A percentile compares a stretch with the other conserved stretches of the same genome.
Evolutionary conservation across 306 rosid genomes (phyloP).

Genomic region (Medicago lupulina): DNA sequence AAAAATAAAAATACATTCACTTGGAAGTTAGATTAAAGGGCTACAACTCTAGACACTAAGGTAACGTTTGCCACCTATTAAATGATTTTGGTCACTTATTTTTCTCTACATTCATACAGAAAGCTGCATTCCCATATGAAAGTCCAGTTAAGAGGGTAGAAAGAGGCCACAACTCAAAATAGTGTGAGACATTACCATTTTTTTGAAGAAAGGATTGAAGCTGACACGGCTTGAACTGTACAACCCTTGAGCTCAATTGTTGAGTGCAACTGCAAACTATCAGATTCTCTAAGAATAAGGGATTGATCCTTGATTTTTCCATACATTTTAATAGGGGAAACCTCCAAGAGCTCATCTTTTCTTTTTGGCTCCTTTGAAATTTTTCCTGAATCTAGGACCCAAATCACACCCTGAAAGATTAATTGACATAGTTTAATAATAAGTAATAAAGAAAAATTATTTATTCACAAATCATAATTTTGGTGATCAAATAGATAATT

Average conservation of each 20-base stretch:
- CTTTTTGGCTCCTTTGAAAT: slow-evolving; percentile 61
- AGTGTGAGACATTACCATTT: slow-evolving; percentile 69
- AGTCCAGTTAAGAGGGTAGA: too few species aligned
- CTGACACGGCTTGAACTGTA: slow-evolving; percentile 80
- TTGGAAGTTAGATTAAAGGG: slow-evolving; percentile 6
- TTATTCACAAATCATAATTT: background rate
- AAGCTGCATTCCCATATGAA: background rate
- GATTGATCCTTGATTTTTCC: slow-evolving; percentile 66
- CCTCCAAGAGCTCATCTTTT: slow-evolving; percentile 67
- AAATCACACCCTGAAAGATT: slow-evolving; percentile 73
- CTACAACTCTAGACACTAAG: background rate
- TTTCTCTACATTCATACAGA: slow-evolving; percentile 22
- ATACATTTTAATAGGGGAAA: slow-evolving; percentile 68
- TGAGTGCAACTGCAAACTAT: slow-evolving; percentile 50
- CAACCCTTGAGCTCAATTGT: slow-evolving; percentile 69
- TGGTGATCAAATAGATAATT: background rate
- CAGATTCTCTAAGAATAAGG: slow-evolving; percentile 56
- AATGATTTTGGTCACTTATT: slow-evolving; percentile 18
- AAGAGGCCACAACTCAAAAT: too few species aligned
- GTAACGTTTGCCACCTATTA: background rate
- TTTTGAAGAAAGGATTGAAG: slow-evolving; percentile 68
- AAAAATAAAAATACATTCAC: slow-evolving; percentile 24
- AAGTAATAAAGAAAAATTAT: background rate
- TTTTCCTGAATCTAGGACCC: slow-evolving; percentile 78
- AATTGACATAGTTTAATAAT: slow-evolving; percentile 19